A percentile compares a stretch with the other conserved stretches of the same genome.
Evolutionary conservation across 371 early-diverging fungal genomes (phyloP).

Genomic region (Catenaria anguillulae): DNA sequence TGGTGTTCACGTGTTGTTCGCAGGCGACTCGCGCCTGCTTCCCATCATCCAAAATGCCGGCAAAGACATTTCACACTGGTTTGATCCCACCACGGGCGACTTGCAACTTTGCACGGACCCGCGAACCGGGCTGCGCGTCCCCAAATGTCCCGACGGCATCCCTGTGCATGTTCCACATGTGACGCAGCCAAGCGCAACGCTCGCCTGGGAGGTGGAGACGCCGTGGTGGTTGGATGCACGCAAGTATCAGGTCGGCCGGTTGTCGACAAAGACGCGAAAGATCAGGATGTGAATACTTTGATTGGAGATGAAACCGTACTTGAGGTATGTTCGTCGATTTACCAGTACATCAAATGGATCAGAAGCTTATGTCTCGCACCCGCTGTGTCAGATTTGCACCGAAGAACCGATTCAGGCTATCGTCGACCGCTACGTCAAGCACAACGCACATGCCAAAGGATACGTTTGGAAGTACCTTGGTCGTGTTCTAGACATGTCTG

Average conservation of each 20-base stretch:
- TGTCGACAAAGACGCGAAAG: slow-evolving; percentile 23
- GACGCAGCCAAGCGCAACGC: neutral
- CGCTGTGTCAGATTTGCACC: slow-evolving; percentile 23
- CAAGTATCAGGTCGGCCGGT: slow-evolving; percentile 26
- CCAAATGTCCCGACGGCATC: slow-evolving; percentile 29
- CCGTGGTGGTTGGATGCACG: slow-evolving; percentile 33
- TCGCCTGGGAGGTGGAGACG: neutral
- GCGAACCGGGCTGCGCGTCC: slow-evolving; percentile 19
- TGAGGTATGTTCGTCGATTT: slow-evolving; percentile 16
- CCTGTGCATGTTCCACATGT: slow-evolving; percentile 24
- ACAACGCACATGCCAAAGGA: slow-evolving; percentile 36
- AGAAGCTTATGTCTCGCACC: neutral
- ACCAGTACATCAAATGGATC: too few relatives aligned
- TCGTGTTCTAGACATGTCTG: slow-evolving; percentile 28
- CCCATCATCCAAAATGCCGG: slow-evolving; percentile 36
- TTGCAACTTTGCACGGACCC: slow-evolving; percentile 27
- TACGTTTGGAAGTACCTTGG: slow-evolving; percentile 42
- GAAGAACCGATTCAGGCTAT: slow-evolving; percentile 34
- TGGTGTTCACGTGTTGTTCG: too few relatives aligned
- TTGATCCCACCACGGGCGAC: slow-evolving; percentile 26
- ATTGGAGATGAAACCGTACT: slow-evolving; percentile 31
- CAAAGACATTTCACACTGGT: slow-evolving; percentile 39
- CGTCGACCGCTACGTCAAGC: slow-evolving; percentile 27
- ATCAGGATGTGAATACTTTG: slow-evolving; percentile 32
- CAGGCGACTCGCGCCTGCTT: slow-evolving; percentile 22